phyloP scores from a whole-genome alignment of 2,329 filamentous ascomycete genomes.

The Trichoderma harzianum region DNA sequence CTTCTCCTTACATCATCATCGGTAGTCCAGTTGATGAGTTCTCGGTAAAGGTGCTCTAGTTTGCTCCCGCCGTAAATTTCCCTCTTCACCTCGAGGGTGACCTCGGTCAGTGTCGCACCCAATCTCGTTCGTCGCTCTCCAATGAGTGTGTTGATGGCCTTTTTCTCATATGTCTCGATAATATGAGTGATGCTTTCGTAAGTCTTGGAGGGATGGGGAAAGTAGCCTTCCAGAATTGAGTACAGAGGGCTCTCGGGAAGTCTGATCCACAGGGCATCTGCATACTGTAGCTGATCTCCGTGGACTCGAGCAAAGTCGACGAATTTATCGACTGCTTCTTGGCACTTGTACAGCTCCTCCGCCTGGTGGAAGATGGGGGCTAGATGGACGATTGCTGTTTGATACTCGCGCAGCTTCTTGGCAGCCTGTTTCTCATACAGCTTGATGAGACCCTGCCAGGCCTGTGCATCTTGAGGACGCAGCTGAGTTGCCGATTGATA shows the following conservation, averaged over 20 bases:
- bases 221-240: slow-evolving; percentile 73
- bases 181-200: slow-evolving; percentile 82
- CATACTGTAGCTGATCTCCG: slow-evolving; percentile 71
- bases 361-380: slow-evolving; percentile 69
- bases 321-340: slow-evolving; percentile 75
- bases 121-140: slow-evolving; percentile 83
- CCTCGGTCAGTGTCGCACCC: slow-evolving; percentile 77
- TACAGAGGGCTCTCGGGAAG: slow-evolving; percentile 82
- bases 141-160: slow-evolving; percentile 85
- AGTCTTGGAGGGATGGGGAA: slow-evolving; percentile 75
- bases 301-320: slow-evolving; percentile 68
- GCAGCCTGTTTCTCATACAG: slow-evolving; percentile 76
- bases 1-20: slow-evolving; percentile 80
- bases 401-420: slow-evolving; percentile 69
- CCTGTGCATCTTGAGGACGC: slow-evolving; percentile 73
- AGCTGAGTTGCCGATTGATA: slow-evolving; percentile 71
- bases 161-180: slow-evolving; percentile 80
- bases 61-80: slow-evolving; percentile 76
- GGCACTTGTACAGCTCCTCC: slow-evolving; percentile 61
- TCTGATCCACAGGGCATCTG: slow-evolving; percentile 69
- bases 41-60: slow-evolving; percentile 75
- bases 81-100: slow-evolving; percentile 80
- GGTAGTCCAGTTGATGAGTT: slow-evolving; percentile 83
- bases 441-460: slow-evolving; percentile 85
- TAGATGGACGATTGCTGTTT: slow-evolving; percentile 67